These are phyloP conservation scores for Stereum hirsutum DNA, from an alignment of 1,284 basidiomycete genomes.

Conservation along the genomic window DNA sequence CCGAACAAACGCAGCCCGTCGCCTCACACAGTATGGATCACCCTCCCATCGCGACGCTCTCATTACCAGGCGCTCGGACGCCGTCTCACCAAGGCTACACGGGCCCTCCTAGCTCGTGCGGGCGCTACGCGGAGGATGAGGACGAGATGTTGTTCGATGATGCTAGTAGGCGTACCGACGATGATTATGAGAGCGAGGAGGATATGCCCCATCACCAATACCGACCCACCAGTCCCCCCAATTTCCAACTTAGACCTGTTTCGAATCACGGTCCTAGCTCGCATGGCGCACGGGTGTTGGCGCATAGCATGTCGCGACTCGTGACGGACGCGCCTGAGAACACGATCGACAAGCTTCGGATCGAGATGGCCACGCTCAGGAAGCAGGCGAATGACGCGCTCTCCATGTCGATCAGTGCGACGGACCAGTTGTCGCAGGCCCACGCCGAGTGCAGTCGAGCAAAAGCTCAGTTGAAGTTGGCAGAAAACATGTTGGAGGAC, in stretches of 20 bases:
- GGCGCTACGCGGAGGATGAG: slow-evolving; percentile 21
- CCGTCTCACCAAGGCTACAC: slow-evolving; percentile 14
- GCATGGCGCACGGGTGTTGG: too few species aligned
- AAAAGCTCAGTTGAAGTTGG: slow-evolving; percentile 38
- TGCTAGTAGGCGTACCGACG: slow-evolving; percentile 11
- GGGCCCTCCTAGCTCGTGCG: slow-evolving; percentile 11
- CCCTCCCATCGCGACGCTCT: slow-evolving; percentile 17
- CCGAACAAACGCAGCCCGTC: slow-evolving; percentile 2
- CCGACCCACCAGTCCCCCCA: not conserved
- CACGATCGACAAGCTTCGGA: slow-evolving; percentile 48
- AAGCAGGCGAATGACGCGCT: slow-evolving; percentile 59
- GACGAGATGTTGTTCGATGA: slow-evolving; percentile 2
- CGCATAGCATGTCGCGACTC: not conserved
- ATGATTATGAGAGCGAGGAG: slow-evolving; percentile 56
- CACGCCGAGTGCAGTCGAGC: slow-evolving; percentile 48
- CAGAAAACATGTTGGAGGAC: slow-evolving; percentile 49
- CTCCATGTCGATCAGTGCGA: slow-evolving; percentile 46
- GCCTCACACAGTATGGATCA: slow-evolving; percentile 6
- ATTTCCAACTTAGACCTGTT: slow-evolving; percentile 8
- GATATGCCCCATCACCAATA: slow-evolving; percentile 27
- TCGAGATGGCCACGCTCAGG: slow-evolving; percentile 50
- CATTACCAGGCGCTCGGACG: slow-evolving; percentile 4
- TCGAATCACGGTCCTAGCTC: too few species aligned
- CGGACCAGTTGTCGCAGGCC: slow-evolving; percentile 54
- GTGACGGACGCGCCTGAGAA: slow-evolving; percentile 11